Conservation (phyloP, 2,329 filamentous ascomycete species). For the Camillea tinctor region DNA sequence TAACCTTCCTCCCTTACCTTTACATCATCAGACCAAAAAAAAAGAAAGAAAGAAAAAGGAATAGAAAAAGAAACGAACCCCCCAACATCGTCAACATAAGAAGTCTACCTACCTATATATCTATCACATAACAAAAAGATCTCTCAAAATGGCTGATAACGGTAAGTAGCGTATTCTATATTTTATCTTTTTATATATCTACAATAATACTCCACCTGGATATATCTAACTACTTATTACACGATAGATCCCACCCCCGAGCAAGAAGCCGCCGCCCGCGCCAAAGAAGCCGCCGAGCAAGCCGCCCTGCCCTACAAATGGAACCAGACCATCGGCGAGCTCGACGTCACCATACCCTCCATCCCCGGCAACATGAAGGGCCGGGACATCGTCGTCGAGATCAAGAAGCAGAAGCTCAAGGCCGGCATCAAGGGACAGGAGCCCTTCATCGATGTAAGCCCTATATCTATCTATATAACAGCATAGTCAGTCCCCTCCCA, state of each 20-base stretch:
- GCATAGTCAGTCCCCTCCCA: no score
- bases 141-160: conserved; percentile 23
- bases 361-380: conserved; percentile 84
- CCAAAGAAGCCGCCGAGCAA: conserved; percentile 83
- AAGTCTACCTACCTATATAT: no score
- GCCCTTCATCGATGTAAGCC: conserved; percentile 72
- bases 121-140: no score
- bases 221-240: not conserved
- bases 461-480: no score
- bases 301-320: conserved; percentile 93
- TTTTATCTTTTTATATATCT: not conserved
- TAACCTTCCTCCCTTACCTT: not conserved
- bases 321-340: conserved; percentile 87
- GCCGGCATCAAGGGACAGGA: conserved; percentile 87
- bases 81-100: no score
- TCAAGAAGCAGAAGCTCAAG: conserved; percentile 75
- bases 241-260: conserved; percentile 51
- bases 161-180: conserved; percentile 10
- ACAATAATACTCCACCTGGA: not conserved
- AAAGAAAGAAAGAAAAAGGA: no score
- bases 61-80: not conserved
- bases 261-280: conserved; percentile 58
- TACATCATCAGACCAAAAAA: not conserved
- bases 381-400: conserved; percentile 76
- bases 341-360: conserved; percentile 70